These are phyloP conservation scores for Onygena corvina DNA, from an alignment of 2,329 filamentous ascomycete genomes.

Conservation along the genomic window DNA sequence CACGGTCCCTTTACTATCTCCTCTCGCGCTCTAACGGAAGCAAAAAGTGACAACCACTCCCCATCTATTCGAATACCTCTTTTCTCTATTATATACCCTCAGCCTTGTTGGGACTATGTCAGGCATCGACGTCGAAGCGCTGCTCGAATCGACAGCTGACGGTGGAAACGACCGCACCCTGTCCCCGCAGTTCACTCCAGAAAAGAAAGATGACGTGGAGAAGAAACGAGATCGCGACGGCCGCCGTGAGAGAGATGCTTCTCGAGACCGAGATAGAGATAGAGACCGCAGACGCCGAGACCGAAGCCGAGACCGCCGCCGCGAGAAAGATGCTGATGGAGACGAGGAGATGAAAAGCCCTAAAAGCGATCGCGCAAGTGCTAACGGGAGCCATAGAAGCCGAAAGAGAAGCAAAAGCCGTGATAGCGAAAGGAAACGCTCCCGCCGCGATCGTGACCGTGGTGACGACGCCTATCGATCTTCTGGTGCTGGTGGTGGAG, in stretches of 20 bases:
- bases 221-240: constrained; percentile 42
- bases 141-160: constrained; percentile 74
- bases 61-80: constrained; percentile 21
- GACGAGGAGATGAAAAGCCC: constrained; percentile 53
- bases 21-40: constrained; percentile 25
- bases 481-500: constrained; percentile 45
- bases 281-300: constrained; percentile 47
- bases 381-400: constrained; percentile 60
- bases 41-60: constrained; percentile 28
- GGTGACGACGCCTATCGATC: constrained; percentile 38
- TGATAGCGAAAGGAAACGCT: constrained; percentile 61
- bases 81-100: constrained; percentile 19
- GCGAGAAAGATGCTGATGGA: constrained; percentile 42
- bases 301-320: constrained; percentile 34
- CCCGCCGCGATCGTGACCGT: constrained; percentile 54
- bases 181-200: constrained; percentile 25
- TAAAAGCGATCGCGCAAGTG: constrained; percentile 61
- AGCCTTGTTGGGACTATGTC: constrained; percentile 42
- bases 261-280: constrained; percentile 45
- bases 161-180: constrained; percentile 24
- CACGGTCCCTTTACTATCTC: constrained; percentile 19
- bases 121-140: constrained; percentile 71
- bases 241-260: constrained; percentile 46
- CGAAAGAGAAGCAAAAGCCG: constrained; percentile 68
- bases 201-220: constrained; percentile 46